phyloP scores from a whole-genome alignment of 495 filamentous ascomycete genomes.

The Aspergillus heteromorphus region DNA sequence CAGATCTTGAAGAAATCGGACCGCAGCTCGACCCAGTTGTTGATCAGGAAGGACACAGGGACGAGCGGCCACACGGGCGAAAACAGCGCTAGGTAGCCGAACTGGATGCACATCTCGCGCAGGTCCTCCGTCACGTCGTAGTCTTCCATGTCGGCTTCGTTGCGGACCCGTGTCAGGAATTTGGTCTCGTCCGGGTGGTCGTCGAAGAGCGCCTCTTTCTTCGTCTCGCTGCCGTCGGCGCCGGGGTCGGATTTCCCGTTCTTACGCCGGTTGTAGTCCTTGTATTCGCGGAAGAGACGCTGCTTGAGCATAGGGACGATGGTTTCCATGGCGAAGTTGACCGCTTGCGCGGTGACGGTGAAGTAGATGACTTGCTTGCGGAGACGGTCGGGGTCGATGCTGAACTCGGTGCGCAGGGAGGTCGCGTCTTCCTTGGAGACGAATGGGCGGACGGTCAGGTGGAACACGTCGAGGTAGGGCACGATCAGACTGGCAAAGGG shows the following conservation, averaged over 20 bases:
- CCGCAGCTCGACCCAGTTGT: slow-evolving; percentile 94
- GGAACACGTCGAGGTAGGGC: slow-evolving; percentile 85
- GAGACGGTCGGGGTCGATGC: slow-evolving; percentile 77
- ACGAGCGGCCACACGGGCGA: slow-evolving; percentile 90
- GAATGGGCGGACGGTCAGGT: slow-evolving; percentile 67
- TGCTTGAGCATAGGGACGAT: slow-evolving; percentile 83
- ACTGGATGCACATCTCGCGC: slow-evolving; percentile 93
- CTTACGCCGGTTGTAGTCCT: slow-evolving; percentile 45
- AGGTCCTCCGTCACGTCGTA: slow-evolving; percentile 89
- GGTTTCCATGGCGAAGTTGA: slow-evolving; percentile 80
- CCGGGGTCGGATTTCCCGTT: slow-evolving; percentile 21
- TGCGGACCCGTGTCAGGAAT: slow-evolving; percentile 74
- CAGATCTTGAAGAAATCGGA: slow-evolving; percentile 95
- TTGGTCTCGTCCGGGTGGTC: slow-evolving; percentile 66
- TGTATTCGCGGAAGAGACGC: slow-evolving; percentile 64
- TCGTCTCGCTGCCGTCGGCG: slow-evolving; percentile 22
- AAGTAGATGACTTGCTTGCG: slow-evolving; percentile 95
- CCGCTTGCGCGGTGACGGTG: slow-evolving; percentile 89
- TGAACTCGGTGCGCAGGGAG: slow-evolving; percentile 57
- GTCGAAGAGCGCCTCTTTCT: slow-evolving; percentile 24
- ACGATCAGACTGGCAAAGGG: slow-evolving; percentile 85
- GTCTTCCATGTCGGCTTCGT: slow-evolving; percentile 76
- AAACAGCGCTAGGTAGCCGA: slow-evolving; percentile 91
- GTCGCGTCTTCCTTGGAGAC: slow-evolving; percentile 62
- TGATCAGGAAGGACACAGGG: slow-evolving; percentile 81